Evolutionary conservation across 345 rosid species (phyloP).

Genomic region (Trapa incisa): DNA sequence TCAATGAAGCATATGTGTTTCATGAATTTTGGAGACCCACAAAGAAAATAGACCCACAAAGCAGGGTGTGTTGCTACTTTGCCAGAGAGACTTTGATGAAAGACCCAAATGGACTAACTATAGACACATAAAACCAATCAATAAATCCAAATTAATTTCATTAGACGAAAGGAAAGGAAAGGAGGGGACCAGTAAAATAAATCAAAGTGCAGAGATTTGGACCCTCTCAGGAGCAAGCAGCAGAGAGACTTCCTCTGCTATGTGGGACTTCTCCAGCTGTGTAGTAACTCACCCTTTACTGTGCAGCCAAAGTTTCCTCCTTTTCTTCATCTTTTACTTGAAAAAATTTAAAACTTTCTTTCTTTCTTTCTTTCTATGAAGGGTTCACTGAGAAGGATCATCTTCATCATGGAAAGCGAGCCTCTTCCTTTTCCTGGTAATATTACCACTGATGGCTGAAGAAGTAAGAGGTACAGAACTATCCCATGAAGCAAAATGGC

Average conservation of each 20-base stretch:
- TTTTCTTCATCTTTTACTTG: not conserved
- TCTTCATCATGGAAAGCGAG: not conserved
- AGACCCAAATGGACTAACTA: not conserved
- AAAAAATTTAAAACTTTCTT: not conserved
- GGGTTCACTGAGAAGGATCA: not conserved
- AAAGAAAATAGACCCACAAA: too few species aligned
- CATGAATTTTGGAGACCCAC: too few species aligned
- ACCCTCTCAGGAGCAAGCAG: not conserved
- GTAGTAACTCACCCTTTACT: not conserved
- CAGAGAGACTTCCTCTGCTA: not conserved
- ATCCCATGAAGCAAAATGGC: not conserved
- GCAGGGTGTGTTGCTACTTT: not conserved
- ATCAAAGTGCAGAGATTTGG: not conserved
- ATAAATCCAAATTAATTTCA: not conserved
- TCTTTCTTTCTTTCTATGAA: not conserved
- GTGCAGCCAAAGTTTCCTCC: not conserved
- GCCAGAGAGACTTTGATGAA: not conserved
- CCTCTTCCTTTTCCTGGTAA: not conserved
- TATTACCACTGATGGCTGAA: not conserved
- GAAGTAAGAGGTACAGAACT: not conserved
- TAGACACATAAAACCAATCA: not conserved
- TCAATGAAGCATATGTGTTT: too few species aligned
- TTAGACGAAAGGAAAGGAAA: not conserved
- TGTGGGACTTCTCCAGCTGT: conserved; percentile 4
- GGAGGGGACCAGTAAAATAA: not conserved